Evolutionary conservation across 495 filamentous ascomycete species (phyloP).

Genomic region (Elasticomyces elasticus): DNA sequence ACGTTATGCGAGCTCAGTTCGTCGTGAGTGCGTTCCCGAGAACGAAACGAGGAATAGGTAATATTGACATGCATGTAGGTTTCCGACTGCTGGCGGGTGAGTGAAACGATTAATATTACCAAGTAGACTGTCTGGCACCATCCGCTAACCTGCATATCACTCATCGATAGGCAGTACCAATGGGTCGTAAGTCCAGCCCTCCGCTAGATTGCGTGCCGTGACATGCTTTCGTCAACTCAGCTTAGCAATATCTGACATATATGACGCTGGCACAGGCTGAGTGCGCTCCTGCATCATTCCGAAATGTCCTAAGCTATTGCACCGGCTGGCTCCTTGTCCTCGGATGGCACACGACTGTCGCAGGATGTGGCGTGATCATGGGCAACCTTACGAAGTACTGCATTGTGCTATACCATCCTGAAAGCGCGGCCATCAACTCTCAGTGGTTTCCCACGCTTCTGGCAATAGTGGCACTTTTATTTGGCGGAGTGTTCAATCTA

Average conservation of each 20-base stretch:
- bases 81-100: background rate
- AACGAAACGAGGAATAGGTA: background rate
- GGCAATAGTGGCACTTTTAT: conserved; percentile 26
- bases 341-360: background rate
- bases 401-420: background rate
- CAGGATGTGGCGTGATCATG: background rate
- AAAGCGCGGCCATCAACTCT: background rate
- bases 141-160: background rate
- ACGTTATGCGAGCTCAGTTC: background rate
- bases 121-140: background rate
- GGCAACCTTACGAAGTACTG: background rate
- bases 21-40: background rate
- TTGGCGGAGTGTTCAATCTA: conserved; percentile 12
- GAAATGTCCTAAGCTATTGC: conserved; percentile 37
- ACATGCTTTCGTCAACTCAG: too few species aligned
- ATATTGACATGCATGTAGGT: background rate
- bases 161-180: conserved; percentile 38
- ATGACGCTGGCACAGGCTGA: too few species aligned
- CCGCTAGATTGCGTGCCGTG: too few species aligned
- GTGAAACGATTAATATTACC: too few species aligned
- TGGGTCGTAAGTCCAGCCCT: too few species aligned
- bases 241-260: too few species aligned
- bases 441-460: conserved; percentile 24
- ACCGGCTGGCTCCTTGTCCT: conserved; percentile 30
- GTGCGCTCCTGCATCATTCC: conserved; percentile 31